A percentile compares a stretch with the other conserved stretches of the same genome.
phyloP scores from a whole-genome alignment of 139 green algal genomes.

The Chlamydomonas sp. region DNA sequence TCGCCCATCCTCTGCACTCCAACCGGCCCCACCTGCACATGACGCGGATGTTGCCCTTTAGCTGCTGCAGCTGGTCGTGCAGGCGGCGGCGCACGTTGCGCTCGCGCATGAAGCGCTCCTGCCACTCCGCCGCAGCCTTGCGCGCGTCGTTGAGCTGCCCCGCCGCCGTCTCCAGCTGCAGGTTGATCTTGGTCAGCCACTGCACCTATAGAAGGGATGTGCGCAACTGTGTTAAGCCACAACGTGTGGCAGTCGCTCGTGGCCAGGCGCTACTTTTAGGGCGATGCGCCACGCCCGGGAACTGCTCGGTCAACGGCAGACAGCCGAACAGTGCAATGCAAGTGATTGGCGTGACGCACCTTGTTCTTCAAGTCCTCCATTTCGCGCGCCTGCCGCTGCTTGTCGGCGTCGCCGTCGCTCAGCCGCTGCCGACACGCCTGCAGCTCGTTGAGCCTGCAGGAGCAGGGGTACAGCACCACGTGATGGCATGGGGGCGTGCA shows the following conservation, averaged over 20 bases:
- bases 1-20: not conserved
- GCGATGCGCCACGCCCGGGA: too few relatives aligned
- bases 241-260: not conserved
- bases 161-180: conserved; percentile 48
- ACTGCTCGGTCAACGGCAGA: too few relatives aligned
- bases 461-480: not conserved
- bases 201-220: conserved; percentile 5
- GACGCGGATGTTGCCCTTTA: conserved; percentile 82
- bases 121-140: conserved; percentile 45
- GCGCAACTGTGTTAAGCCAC: too few relatives aligned
- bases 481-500: not conserved
- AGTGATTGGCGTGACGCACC: not conserved
- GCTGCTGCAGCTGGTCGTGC: conserved; percentile 75
- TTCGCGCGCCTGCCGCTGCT: conserved; percentile 38
- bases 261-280: too few relatives aligned
- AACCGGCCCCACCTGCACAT: conserved; percentile 60
- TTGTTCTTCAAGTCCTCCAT: conserved; percentile 40
- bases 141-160: conserved; percentile 46
- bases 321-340: too few relatives aligned
- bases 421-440: conserved; percentile 26
- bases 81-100: conserved; percentile 51
- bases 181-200: conserved; percentile 55
- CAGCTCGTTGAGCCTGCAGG: conserved; percentile 52
- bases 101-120: conserved; percentile 66
- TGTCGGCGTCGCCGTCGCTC: conserved; percentile 44